Percentiles rank a stretch among this genome's conserved stretches.
Conservation (phyloP, 1,284 basidiomycete species). For the Fomes fomentarius region DNA sequence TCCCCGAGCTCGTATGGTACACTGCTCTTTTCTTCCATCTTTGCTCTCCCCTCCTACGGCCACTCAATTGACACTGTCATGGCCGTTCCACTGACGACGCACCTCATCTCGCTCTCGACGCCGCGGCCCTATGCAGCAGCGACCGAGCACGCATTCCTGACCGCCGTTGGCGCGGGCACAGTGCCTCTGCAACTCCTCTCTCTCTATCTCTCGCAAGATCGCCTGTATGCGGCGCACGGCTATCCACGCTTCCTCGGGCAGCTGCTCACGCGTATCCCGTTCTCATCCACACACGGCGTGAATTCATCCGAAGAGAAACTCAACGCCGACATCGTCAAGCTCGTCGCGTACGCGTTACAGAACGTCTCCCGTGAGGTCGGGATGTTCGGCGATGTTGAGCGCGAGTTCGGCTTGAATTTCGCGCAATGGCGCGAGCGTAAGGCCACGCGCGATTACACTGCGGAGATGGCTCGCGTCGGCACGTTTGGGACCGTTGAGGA, state of each 20-base stretch:
- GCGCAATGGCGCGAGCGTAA: constrained; percentile 57
- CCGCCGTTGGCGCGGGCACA: constrained; percentile 51
- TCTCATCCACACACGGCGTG: constrained; percentile 38
- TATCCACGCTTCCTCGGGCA: constrained; percentile 66
- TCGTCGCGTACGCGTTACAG: constrained; percentile 54
- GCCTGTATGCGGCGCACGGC: constrained; percentile 69
- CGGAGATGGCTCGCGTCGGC: constrained; percentile 64
- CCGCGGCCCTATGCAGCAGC: constrained; percentile 47
- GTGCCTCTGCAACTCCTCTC: constrained; percentile 51
- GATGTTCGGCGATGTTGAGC: constrained; percentile 62
- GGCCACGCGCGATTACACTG: constrained; percentile 67
- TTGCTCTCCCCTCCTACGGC: no score
- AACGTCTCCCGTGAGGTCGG: constrained; percentile 63
- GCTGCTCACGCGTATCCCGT: constrained; percentile 57
- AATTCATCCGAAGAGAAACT: constrained; percentile 38
- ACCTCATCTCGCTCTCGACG: constrained; percentile 41
- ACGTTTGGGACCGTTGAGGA: constrained; percentile 56
- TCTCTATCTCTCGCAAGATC: constrained; percentile 67
- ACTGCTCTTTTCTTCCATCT: no score
- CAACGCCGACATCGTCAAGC: constrained; percentile 49
- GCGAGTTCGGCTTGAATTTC: constrained; percentile 46
- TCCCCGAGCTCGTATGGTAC: no score
- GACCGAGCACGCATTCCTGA: constrained; percentile 59
- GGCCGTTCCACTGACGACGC: constrained; percentile 28
- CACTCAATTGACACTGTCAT: neutral